Percentiles rank a stretch among this genome's conserved stretches.
These are phyloP conservation scores for Neoboletus magnificus DNA, from an alignment of 768 basidiomycete species.

Conservation along the genomic window DNA sequence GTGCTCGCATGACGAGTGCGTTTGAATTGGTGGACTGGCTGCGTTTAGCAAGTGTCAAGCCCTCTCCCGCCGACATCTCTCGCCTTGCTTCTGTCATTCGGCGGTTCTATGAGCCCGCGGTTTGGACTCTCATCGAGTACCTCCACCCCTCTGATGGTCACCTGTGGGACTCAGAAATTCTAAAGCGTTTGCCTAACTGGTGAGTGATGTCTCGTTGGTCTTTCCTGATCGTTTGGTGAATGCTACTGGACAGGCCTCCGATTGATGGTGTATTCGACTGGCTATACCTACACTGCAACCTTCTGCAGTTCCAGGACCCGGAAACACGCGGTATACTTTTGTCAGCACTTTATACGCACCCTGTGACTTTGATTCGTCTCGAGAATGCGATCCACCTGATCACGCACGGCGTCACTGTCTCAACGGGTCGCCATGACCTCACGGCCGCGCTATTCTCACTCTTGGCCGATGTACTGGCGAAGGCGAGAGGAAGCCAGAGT, in stretches of 20 bases:
- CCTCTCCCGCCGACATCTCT: slow-evolving; percentile 37
- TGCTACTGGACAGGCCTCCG: slow-evolving; percentile 6
- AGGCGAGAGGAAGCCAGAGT: slow-evolving; percentile 27
- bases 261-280: slow-evolving; percentile 38
- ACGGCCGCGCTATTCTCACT: slow-evolving; percentile 36
- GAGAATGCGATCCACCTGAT: slow-evolving; percentile 40
- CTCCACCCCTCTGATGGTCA: slow-evolving; percentile 41
- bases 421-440: slow-evolving; percentile 20
- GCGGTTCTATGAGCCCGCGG: slow-evolving; percentile 40
- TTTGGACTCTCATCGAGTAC: slow-evolving; percentile 42
- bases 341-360: slow-evolving; percentile 28
- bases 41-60: slow-evolving; percentile 41
- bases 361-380: slow-evolving; percentile 27
- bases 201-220: slow-evolving; percentile 15
- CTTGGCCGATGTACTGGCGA: slow-evolving; percentile 36
- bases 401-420: slow-evolving; percentile 32
- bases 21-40: slow-evolving; percentile 65
- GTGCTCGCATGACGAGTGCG: slow-evolving; percentile 38
- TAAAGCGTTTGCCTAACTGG: slow-evolving; percentile 19
- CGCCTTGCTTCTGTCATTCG: slow-evolving; percentile 40
- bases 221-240: neutral
- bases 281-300: slow-evolving; percentile 39
- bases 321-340: slow-evolving; percentile 34
- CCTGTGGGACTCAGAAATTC: slow-evolving; percentile 39
- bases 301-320: slow-evolving; percentile 19